These are phyloP conservation scores for Aspergillus haitiensis DNA, from an alignment of 495 filamentous ascomycete genomes.

Conservation along the genomic window DNA sequence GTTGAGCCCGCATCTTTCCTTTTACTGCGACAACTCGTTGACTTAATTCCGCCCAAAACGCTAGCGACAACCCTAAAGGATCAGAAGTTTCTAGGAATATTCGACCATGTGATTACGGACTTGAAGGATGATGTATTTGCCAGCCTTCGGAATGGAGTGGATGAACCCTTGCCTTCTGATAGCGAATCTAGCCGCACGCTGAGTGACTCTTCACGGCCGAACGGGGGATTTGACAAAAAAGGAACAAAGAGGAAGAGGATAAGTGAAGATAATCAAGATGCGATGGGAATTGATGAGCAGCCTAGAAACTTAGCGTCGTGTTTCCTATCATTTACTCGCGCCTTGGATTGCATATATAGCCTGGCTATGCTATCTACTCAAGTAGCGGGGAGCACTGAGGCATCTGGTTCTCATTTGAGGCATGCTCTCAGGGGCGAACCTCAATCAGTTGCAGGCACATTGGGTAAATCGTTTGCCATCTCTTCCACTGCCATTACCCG, in stretches of 20 bases:
- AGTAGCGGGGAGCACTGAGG: slow-evolving; percentile 33
- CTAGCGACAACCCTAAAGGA: slow-evolving; percentile 51
- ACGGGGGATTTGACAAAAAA: slow-evolving; percentile 38
- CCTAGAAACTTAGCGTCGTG: slow-evolving; percentile 41
- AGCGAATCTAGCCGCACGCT: slow-evolving; percentile 46
- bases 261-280: slow-evolving; percentile 34
- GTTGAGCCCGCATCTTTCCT: slow-evolving; percentile 49
- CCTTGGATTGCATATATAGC: slow-evolving; percentile 43
- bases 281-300: slow-evolving; percentile 40
- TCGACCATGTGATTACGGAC: slow-evolving; percentile 43
- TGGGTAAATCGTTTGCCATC: slow-evolving; percentile 43
- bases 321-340: slow-evolving; percentile 42
- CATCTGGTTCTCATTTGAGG: slow-evolving; percentile 54
- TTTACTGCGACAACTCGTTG: slow-evolving; percentile 49
- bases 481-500: slow-evolving; percentile 39
- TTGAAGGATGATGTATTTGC: slow-evolving; percentile 40
- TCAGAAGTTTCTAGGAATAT: slow-evolving; percentile 49
- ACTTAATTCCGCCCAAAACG: slow-evolving; percentile 44
- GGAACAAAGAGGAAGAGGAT: slow-evolving; percentile 48
- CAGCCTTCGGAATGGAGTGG: slow-evolving; percentile 30
- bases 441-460: slow-evolving; percentile 46
- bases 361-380: slow-evolving; percentile 31
- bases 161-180: slow-evolving; percentile 28
- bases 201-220: slow-evolving; percentile 31
- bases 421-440: slow-evolving; percentile 50